Evolutionary conservation across 2,329 filamentous ascomycete genomes (phyloP).

Genomic region (Tolypocladium endophyticum): DNA sequence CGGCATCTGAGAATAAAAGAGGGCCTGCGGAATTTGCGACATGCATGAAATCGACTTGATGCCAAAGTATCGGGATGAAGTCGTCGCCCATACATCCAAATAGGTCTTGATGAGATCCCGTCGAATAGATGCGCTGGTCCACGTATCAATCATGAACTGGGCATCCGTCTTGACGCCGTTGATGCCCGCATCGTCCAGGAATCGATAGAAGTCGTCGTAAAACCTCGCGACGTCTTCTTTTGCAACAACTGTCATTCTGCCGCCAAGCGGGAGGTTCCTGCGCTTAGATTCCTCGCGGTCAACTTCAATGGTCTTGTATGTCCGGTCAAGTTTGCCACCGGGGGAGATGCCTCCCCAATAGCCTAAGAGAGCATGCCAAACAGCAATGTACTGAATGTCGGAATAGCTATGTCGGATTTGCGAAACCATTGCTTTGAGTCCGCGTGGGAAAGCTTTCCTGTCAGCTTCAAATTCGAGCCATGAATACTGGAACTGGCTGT

Average conservation of each 20-base stretch:
- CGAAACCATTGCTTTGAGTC: conserved; percentile 60
- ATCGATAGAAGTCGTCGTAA: conserved; percentile 86
- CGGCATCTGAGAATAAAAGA: conserved; percentile 77
- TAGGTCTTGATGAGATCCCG: conserved; percentile 63
- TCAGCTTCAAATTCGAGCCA: conserved; percentile 87
- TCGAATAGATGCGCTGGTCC: conserved; percentile 58
- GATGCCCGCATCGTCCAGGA: conserved; percentile 62
- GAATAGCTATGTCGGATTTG: conserved; percentile 60
- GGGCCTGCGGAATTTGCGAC: conserved; percentile 76
- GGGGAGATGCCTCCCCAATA: conserved; percentile 89
- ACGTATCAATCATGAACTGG: conserved; percentile 78
- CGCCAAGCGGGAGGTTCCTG: conserved; percentile 40
- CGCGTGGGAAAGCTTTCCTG: conserved; percentile 64
- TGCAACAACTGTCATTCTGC: conserved; percentile 62
- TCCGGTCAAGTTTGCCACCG: conserved; percentile 59
- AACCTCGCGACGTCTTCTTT: conserved; percentile 64
- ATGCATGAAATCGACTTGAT: conserved; percentile 83
- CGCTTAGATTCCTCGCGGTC: conserved; percentile 36
- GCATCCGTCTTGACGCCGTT: conserved; percentile 89
- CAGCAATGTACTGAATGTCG: conserved; percentile 71
- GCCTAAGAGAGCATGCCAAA: conserved; percentile 85
- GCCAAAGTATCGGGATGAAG: conserved; percentile 67
- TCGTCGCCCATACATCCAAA: conserved; percentile 76
- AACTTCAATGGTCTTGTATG: conserved; percentile 64
- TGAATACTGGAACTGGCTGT: conserved; percentile 45